These are phyloP conservation scores for Talaromyces wortmannii DNA, from an alignment of 495 filamentous ascomycete species.

Conservation along the genomic window DNA sequence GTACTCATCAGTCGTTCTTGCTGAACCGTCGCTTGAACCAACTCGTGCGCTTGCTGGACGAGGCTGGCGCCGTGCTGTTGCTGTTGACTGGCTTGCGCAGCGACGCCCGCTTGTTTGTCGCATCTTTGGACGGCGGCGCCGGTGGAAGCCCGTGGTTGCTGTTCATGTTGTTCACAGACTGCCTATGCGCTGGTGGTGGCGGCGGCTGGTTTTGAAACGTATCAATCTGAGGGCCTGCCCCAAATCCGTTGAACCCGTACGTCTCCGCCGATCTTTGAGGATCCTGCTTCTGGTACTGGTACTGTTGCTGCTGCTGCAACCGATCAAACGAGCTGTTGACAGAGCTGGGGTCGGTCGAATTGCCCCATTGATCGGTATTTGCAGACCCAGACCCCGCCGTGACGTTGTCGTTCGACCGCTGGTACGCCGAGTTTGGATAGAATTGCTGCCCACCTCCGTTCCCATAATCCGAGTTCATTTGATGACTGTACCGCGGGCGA, in stretches of 20 bases:
- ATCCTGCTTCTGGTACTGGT: conserved; percentile 21
- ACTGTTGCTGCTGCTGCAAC: conserved; percentile 45
- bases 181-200: not conserved
- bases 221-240: conserved; percentile 28
- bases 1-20: conserved; percentile 33
- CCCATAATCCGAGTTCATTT: conserved; percentile 42
- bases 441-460: conserved; percentile 26
- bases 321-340: conserved; percentile 86
- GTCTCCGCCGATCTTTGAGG: conserved; percentile 37
- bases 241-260: conserved; percentile 50
- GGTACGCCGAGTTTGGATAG: conserved; percentile 62
- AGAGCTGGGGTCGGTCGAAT: conserved; percentile 82
- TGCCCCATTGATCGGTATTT: conserved; percentile 62
- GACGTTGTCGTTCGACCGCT: conserved; percentile 77
- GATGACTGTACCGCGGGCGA: conserved; percentile 32
- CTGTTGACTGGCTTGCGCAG: conserved; percentile 13
- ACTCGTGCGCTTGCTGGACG: conserved; percentile 66
- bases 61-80: not conserved
- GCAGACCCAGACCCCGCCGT: conserved; percentile 64
- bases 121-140: conserved; percentile 13
- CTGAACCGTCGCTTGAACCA: conserved; percentile 83
- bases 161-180: not conserved
- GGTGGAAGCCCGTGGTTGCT: conserved; percentile 23
- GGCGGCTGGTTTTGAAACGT: not conserved
- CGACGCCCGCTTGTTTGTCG: conserved; percentile 8